Conservation (phyloP, 441 rosid genomes). For the California macrophylla region DNA sequence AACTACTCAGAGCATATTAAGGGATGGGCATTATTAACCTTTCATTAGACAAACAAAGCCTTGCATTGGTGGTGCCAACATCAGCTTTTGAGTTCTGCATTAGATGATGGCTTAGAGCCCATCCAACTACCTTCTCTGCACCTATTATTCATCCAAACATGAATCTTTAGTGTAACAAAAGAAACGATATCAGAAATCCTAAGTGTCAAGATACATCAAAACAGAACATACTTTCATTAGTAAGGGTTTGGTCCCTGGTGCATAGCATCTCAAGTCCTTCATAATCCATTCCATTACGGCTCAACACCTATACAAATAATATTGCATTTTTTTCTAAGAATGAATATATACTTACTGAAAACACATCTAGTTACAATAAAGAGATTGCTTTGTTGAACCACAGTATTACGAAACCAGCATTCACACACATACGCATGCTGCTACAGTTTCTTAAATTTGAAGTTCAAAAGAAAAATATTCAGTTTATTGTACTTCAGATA, state of each 20-base stretch:
- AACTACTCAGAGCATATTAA: background rate
- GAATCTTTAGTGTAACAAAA: background rate
- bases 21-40: slow-evolving; percentile 33
- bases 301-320: slow-evolving; percentile 36
- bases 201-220: slow-evolving; percentile 1
- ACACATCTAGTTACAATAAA: background rate
- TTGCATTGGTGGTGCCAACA: slow-evolving; percentile 36
- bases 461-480: too few species aligned
- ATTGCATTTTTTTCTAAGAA: background rate
- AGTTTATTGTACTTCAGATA: too few species aligned
- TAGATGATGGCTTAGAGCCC: slow-evolving; percentile 77
- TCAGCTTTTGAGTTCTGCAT: slow-evolving; percentile 57
- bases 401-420: background rate
- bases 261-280: slow-evolving; percentile 61
- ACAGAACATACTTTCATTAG: slow-evolving; percentile 57
- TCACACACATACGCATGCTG: background rate
- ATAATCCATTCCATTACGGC: slow-evolving; percentile 58
- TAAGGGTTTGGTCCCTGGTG: slow-evolving; percentile 67
- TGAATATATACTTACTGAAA: background rate
- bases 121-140: slow-evolving; percentile 88
- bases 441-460: background rate
- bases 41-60: slow-evolving; percentile 58
- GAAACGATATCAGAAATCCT: background rate
- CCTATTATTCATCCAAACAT: slow-evolving; percentile 29
- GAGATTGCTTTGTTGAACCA: background rate